These are phyloP conservation scores for Candida dubliniensis DNA, from an alignment of 1,139 yeast genomes.

Conservation along the genomic window DNA sequence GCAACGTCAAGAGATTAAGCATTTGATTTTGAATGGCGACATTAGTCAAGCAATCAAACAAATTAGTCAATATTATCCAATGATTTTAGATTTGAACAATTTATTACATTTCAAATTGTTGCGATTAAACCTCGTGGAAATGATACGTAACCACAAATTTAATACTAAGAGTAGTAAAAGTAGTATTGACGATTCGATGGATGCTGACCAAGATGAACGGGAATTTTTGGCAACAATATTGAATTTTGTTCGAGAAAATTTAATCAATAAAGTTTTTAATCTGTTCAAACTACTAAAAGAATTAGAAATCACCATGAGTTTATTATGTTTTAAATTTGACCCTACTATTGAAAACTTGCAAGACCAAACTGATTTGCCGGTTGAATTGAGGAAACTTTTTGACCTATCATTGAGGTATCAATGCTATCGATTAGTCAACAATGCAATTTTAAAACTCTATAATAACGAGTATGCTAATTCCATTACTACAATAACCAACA, in stretches of 20 bases:
- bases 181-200: constrained; percentile 6
- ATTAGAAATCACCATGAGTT: constrained; percentile 69
- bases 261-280: constrained; percentile 57
- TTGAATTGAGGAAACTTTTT: constrained; percentile 49
- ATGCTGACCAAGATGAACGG: constrained; percentile 33
- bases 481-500: neutral
- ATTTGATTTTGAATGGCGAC: constrained; percentile 48
- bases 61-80: constrained; percentile 52
- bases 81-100: constrained; percentile 53
- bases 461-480: constrained; percentile 10
- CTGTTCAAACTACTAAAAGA: constrained; percentile 56
- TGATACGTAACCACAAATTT: constrained; percentile 54
- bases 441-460: constrained; percentile 38
- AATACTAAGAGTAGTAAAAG: constrained; percentile 11
- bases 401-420: constrained; percentile 55
- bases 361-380: constrained; percentile 50
- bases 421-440: constrained; percentile 61
- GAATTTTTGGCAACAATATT: constrained; percentile 57
- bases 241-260: constrained; percentile 58
- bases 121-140: constrained; percentile 61
- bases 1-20: constrained; percentile 49
- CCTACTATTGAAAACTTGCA: constrained; percentile 31
- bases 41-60: constrained; percentile 48
- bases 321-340: constrained; percentile 55
- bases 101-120: constrained; percentile 63